Base-by-base conservation (phyloP, 805 yeast species). In the Cyberlindnera mississippiensis region DNA sequence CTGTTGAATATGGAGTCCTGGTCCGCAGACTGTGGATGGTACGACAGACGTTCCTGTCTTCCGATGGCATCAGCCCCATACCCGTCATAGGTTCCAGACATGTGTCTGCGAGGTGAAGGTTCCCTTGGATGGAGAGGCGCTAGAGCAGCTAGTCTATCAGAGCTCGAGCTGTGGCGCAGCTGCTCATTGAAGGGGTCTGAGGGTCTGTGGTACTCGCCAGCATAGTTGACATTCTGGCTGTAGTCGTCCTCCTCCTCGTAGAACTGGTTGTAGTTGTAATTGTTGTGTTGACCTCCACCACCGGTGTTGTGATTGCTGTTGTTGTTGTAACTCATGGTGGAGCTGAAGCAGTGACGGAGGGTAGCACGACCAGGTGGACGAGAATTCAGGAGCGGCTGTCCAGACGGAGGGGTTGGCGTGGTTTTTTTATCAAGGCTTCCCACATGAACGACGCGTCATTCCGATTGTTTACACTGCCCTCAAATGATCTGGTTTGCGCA, bases 161-260 rank as follows among this genome's bases (percentile, higher is more conserved):
- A 37, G 39, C 19, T 22, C 17, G 49, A 36, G 34, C 19, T 28
- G 26, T 32, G 29, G 39, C 42, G 41, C 41, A 15, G n/a, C 5
- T 32, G 3, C 28, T 53, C 56, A n/a, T 45, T 33, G 15, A 56
- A 55, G 15, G 50, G 45, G 38, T 41, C 28, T 22, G 32, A 19
- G 5, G 47, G 51, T 35, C 45, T 44, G 32, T 35, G 39, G 39
- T 42, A 44, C 19, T 50, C 42, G 7, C 40, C 35, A 10, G 30
- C 15, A 35, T 44, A 37, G 22, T 32, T 16, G n/a, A 37, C 28
- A 27, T 48, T 33, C 13, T 36, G 35, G 29, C 38, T 33, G 12
- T 24, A 35, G 24, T 42, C 27, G 13, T 40, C 35, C 30, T 37
- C 40, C 12, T 44, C 36, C 24, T 39, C 32, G 17, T 36, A 33